Evolutionary conservation across 169 alveolate genomes (phyloP), one percentile per base, ranked within the genome.

Genomic region (Theileria luwenshuni): DNA sequence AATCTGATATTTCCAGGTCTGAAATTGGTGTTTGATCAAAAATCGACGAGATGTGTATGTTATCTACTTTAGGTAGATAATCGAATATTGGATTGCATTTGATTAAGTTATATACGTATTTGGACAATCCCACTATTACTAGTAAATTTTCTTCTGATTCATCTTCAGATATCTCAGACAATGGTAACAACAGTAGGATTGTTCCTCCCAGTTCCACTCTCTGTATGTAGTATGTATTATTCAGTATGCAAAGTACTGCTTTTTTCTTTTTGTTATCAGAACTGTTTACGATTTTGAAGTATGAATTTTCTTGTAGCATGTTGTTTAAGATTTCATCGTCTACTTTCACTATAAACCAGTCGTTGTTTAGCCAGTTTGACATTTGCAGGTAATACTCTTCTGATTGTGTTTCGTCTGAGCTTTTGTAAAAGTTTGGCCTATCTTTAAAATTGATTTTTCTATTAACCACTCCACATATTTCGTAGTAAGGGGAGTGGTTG

Each of bases 191-290:
- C 64, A 73, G 28, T 13, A 73, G n/a, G 0, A 73, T 3, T 13
- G 49, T 60, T 27, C 83, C 72, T 12, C 74, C 83, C 45, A 73
- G 21, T 48, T 73, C 83, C 0, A 73, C 58, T 23, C 74, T 33
- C 42, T 73, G 74, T 0, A 73, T 30, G 64, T 30, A 60, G 35
- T 28, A 61, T 6, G 83, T 73, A n/a, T 56, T 58, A 12, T 42
- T 67, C 2, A 25, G 42, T 21, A 63, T 28, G 33, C 83, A 56
- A 0, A 73, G 68, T 30, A 73, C 51, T n/a, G 62, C 60, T 41
- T 67, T 60, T 3, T 45, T 30, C 6, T 30, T 58, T 41, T 41
- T 30, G n/a, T 7, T 5, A 8, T 61, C 54, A 6, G 25, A 5
- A 23, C 12, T 38, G 1, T 52, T 52, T 12, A 73, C 65, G 23